phyloP scores from a whole-genome alignment of 495 filamentous ascomycete species.

The Penicillium fimorum region DNA sequence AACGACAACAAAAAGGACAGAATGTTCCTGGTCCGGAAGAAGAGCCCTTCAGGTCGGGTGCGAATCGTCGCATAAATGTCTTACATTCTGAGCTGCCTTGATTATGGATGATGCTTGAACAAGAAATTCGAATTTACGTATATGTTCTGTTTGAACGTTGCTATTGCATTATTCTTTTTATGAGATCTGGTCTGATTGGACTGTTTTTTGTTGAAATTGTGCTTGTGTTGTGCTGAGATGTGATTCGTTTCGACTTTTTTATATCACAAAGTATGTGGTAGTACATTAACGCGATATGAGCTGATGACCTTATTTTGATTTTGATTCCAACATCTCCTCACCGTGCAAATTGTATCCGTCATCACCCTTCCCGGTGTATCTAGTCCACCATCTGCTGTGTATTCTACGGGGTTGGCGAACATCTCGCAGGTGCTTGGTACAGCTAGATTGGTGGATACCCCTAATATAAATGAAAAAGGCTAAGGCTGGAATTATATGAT shows the following conservation, averaged over 20 bases:
- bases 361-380: background rate
- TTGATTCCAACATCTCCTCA: slow-evolving; percentile 4
- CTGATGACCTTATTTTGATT: slow-evolving; percentile 26
- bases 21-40: slow-evolving; percentile 63
- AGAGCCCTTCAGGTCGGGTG: slow-evolving; percentile 41
- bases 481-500: background rate
- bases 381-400: background rate
- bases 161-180: slow-evolving; percentile 9
- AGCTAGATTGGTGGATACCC: background rate
- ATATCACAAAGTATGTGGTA: slow-evolving; percentile 13
- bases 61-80: slow-evolving; percentile 36
- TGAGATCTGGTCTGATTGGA: slow-evolving; percentile 13
- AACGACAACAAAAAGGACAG: slow-evolving; percentile 54
- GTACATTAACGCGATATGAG: slow-evolving; percentile 29
- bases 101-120: background rate
- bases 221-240: slow-evolving; percentile 30
- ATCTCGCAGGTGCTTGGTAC: background rate
- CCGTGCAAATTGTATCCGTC: slow-evolving; percentile 10
- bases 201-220: slow-evolving; percentile 16
- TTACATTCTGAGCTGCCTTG: background rate
- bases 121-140: slow-evolving; percentile 3
- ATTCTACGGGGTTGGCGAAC: background rate
- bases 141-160: slow-evolving; percentile 9
- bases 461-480: background rate
- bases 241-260: slow-evolving; percentile 11